Conservation (phyloP, 345 rosid species). For the Brassica rapa region DNA sequence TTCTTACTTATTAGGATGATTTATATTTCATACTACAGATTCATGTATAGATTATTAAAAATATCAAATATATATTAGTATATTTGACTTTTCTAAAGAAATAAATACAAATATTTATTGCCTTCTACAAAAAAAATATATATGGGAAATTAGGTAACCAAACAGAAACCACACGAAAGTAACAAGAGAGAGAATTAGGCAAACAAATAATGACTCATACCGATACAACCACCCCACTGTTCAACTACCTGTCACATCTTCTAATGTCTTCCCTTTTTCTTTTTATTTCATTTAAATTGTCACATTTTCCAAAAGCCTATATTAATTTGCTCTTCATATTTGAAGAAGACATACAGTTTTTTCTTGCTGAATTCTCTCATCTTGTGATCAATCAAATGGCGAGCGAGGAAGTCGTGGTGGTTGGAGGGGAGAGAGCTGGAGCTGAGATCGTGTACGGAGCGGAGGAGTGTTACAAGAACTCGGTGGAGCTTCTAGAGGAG, state of each 20-base stretch:
- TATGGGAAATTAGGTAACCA: slow-evolving; percentile 31
- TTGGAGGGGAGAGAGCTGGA: slow-evolving; percentile 53
- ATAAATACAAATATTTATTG: not conserved
- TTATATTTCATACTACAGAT: too few relatives aligned
- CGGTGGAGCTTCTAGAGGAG: slow-evolving; percentile 72
- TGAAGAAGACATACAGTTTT: not conserved
- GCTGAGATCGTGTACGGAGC: slow-evolving; percentile 76
- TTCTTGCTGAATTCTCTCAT: not conserved
- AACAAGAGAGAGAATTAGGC: slow-evolving; percentile 33
- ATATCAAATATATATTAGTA: too few relatives aligned
- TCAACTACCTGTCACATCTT: slow-evolving; percentile 30
- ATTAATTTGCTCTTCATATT: slow-evolving; percentile 7
- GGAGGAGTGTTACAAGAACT: slow-evolving; percentile 64
- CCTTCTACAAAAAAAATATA: not conserved
- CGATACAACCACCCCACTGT: slow-evolving; percentile 13
- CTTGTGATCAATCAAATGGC: slow-evolving; percentile 42
- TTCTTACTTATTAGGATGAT: too few relatives aligned
- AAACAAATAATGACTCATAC: slow-evolving; percentile 34
- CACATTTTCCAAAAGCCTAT: slow-evolving; percentile 17
- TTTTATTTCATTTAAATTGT: not conserved
- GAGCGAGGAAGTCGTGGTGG: slow-evolving; percentile 21
- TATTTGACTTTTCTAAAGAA: not conserved
- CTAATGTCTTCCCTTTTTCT: not conserved
- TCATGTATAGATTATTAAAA: too few relatives aligned
- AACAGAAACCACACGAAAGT: slow-evolving; percentile 28